These are phyloP conservation scores for Lasiosphaeria miniovina DNA, from an alignment of 495 filamentous ascomycete genomes.

Conservation along the genomic window DNA sequence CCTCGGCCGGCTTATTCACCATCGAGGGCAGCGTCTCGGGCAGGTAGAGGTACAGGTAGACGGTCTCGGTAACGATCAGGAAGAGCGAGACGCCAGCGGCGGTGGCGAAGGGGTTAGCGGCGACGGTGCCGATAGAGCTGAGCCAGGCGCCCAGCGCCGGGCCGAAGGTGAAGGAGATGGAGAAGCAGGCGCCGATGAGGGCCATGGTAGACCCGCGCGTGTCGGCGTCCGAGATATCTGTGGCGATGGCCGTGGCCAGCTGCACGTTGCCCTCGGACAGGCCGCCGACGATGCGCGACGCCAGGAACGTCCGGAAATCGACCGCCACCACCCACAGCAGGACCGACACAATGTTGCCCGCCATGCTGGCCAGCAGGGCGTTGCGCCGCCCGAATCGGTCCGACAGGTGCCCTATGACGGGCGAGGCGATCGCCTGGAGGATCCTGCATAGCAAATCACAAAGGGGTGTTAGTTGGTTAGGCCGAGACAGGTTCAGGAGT, in stretches of 20 bases:
- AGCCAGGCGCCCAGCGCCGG: conserved; percentile 87
- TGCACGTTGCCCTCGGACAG: conserved; percentile 97
- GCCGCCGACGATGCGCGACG: conserved; percentile 85
- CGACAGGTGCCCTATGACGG: conserved; percentile 82
- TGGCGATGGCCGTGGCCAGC: conserved; percentile 92
- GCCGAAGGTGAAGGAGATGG: conserved; percentile 93
- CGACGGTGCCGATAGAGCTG: conserved; percentile 67
- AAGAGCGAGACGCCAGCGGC: conserved; percentile 81
- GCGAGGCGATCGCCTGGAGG: conserved; percentile 89
- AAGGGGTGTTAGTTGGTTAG: conserved; percentile 9
- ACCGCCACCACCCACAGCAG: conserved; percentile 89
- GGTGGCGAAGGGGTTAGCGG: conserved; percentile 88
- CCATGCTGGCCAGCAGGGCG: conserved; percentile 88
- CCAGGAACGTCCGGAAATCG: conserved; percentile 93
- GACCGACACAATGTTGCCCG: conserved; percentile 89
- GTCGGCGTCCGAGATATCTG: conserved; percentile 83
- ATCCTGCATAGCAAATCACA: conserved; percentile 35
- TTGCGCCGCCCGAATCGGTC: conserved; percentile 86
- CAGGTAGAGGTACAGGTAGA: conserved; percentile 80
- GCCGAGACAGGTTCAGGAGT: background rate
- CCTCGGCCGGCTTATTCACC: conserved; percentile 23
- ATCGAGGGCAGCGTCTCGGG: conserved; percentile 80
- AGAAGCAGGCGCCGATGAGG: conserved; percentile 93
- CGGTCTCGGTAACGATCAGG: conserved; percentile 79
- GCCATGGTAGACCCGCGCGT: conserved; percentile 89